A percentile compares a stretch with the other conserved stretches of the same genome.
These are phyloP conservation scores for Dictyostelium purpureum DNA, from an alignment of 78 protist genomes.

Conservation along the genomic window DNA sequence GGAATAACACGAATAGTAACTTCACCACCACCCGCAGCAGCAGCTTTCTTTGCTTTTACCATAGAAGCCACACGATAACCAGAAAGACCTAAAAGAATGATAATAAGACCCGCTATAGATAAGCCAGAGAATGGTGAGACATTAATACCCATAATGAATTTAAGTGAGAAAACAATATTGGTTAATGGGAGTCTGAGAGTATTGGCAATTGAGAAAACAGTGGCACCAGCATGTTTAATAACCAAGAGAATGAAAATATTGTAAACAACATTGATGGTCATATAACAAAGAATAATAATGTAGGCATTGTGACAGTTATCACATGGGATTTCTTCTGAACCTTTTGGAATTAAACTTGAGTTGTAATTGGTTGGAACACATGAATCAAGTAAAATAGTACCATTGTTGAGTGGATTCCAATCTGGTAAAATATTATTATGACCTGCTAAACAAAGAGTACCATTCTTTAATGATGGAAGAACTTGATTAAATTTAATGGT, in stretches of 20 bases:
- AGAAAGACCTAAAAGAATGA: conserved; percentile 30
- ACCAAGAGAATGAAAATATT: conserved; percentile 66
- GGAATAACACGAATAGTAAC: neutral
- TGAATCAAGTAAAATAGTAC: neutral
- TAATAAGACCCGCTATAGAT: conserved; percentile 32
- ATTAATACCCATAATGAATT: conserved; percentile 1
- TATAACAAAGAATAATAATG: conserved; percentile 23
- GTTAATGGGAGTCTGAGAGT: conserved; percentile 57
- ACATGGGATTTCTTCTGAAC: neutral
- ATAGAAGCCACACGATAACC: conserved; percentile 55
- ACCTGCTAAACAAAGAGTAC: conserved; percentile 41
- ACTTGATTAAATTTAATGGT: conserved; percentile 11
- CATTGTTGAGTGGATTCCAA: neutral
- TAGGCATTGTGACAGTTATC: conserved; percentile 57
- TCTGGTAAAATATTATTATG: neutral
- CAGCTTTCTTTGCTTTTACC: conserved; percentile 21
- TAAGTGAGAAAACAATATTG: conserved; percentile 39
- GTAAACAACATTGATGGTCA: conserved; percentile 48
- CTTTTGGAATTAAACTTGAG: too few relatives aligned
- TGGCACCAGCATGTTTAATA: conserved; percentile 71
- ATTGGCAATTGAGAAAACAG: conserved; percentile 65
- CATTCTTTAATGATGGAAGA: conserved; percentile 17
- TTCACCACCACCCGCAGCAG: conserved; percentile 4
- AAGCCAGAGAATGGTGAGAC: conserved; percentile 14
- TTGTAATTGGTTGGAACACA: too few relatives aligned